Evolutionary conservation across 441 rosid species (phyloP).

Genomic region (Euphorbia celastroides): DNA sequence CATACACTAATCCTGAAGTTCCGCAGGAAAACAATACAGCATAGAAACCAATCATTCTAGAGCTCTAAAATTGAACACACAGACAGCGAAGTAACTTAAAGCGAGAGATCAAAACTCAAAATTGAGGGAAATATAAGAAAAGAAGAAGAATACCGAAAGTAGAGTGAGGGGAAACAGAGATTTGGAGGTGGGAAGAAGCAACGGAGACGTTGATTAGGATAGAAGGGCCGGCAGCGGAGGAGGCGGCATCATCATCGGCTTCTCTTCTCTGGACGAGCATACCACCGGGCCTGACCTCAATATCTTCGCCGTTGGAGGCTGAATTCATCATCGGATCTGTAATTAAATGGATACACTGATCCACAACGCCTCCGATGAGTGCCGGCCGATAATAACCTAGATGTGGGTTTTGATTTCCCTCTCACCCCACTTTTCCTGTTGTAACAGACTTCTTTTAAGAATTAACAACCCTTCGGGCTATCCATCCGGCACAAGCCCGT

Average conservation of each 20-base stretch:
- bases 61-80: background rate
- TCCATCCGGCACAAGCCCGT: too few relatives aligned
- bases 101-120: too few relatives aligned
- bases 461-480: too few relatives aligned
- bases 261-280: slow-evolving; percentile 56
- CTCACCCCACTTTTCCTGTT: too few relatives aligned
- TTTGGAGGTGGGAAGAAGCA: slow-evolving; percentile 42
- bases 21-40: background rate
- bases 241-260: slow-evolving; percentile 21
- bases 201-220: slow-evolving; percentile 41
- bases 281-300: slow-evolving; percentile 51
- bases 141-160: slow-evolving; percentile 47
- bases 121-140: background rate
- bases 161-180: slow-evolving; percentile 41
- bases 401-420: too few relatives aligned
- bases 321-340: slow-evolving; percentile 14
- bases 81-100: slow-evolving; percentile 13
- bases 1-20: too few relatives aligned
- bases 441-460: too few relatives aligned
- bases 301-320: slow-evolving; percentile 11
- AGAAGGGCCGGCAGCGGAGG: too few relatives aligned
- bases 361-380: background rate
- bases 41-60: background rate
- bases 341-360: background rate
- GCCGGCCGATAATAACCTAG: too few relatives aligned